Conservation (phyloP, 2,329 filamentous ascomycete genomes). For the Pseudogymnoascus sp. region DNA sequence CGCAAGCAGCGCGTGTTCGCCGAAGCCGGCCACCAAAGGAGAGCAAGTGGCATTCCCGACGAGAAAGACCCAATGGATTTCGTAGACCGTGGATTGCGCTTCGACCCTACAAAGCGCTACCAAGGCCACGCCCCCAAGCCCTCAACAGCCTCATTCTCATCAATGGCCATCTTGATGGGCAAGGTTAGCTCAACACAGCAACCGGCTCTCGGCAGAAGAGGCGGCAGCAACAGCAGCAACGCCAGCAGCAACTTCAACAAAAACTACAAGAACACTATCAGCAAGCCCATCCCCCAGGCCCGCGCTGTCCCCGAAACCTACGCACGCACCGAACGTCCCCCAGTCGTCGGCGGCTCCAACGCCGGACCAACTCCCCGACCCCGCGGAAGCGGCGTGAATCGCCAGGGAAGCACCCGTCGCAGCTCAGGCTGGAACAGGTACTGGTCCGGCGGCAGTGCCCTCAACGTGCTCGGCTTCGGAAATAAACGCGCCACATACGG, state of each 20-base stretch:
- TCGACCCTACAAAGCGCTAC: constrained; percentile 29
- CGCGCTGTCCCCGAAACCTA: not conserved
- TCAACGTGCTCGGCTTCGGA: constrained; percentile 57
- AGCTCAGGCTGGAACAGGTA: constrained; percentile 73
- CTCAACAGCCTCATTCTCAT: constrained; percentile 53
- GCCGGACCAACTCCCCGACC: constrained; percentile 23
- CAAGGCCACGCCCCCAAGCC: constrained; percentile 45
- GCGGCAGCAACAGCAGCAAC: constrained; percentile 48
- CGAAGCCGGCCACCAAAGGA: constrained; percentile 39
- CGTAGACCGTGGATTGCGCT: constrained; percentile 35
- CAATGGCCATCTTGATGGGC: constrained; percentile 59
- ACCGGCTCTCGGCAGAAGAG: constrained; percentile 38
- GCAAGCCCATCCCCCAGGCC: constrained; percentile 50
- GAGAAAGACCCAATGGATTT: constrained; percentile 51
- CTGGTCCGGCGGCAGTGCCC: constrained; percentile 64
- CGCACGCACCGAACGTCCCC: not conserved
- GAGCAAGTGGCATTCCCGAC: constrained; percentile 40
- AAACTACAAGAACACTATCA: constrained; percentile 52
- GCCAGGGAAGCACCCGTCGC: constrained; percentile 38
- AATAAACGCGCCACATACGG: constrained; percentile 35
- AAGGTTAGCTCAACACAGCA: constrained; percentile 41
- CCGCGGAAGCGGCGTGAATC: constrained; percentile 14
- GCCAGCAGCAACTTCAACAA: constrained; percentile 54
- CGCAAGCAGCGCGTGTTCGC: constrained; percentile 47
- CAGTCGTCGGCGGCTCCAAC: constrained; percentile 30